Conservation (phyloP, 305 asterid species). For the Vinca major region DNA sequence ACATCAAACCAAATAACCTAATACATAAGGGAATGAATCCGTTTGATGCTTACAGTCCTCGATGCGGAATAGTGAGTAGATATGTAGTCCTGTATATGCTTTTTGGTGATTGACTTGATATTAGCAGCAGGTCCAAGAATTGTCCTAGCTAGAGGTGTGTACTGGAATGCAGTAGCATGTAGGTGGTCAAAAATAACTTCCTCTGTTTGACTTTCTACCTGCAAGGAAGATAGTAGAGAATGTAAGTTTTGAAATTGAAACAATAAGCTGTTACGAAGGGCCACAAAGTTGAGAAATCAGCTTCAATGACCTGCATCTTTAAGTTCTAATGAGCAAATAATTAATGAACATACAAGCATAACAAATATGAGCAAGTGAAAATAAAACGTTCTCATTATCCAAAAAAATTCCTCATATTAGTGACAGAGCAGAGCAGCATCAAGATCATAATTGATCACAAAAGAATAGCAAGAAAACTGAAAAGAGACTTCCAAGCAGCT, state of each 20-base stretch:
- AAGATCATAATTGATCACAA: background rate
- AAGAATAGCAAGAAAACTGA: background rate
- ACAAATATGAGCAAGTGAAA: background rate
- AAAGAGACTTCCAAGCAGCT: background rate
- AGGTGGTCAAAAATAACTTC: slow-evolving; percentile 88
- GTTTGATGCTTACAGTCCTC: slow-evolving; percentile 42
- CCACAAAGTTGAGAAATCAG: background rate
- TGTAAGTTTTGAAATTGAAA: background rate
- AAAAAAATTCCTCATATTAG: too few relatives aligned
- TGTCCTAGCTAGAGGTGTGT: slow-evolving; percentile 76
- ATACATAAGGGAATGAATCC: background rate
- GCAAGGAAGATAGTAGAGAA: slow-evolving; percentile 4
- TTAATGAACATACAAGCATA: background rate
- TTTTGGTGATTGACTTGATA: slow-evolving; percentile 44
- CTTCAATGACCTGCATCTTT: background rate
- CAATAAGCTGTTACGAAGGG: background rate
- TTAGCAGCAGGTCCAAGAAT: slow-evolving; percentile 85
- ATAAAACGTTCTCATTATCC: too few relatives aligned
- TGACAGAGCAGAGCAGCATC: background rate
- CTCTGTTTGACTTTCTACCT: slow-evolving; percentile 77
- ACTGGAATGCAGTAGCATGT: slow-evolving; percentile 90
- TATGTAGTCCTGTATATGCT: slow-evolving; percentile 49
- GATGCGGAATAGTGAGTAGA: slow-evolving; percentile 72
- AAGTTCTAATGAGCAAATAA: background rate
- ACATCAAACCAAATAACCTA: background rate